phyloP scores from a whole-genome alignment of 2,329 filamentous ascomycete species.

The Chrysoporthe puriensis region DNA sequence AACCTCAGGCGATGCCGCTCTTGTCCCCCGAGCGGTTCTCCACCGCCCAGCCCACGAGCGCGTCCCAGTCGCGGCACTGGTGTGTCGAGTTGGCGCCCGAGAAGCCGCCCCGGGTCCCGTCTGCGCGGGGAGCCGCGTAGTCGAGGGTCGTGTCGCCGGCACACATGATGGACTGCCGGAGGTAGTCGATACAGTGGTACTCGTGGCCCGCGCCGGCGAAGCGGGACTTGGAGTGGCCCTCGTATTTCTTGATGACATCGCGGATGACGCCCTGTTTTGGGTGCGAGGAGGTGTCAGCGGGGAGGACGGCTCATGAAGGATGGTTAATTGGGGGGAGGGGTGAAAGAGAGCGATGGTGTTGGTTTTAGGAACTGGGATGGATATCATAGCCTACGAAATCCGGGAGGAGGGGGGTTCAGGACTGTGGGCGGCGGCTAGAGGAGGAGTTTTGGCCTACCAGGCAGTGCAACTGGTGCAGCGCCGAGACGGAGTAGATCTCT shows the following conservation, averaged over 20 bases:
- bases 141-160: slow-evolving; percentile 26
- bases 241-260: slow-evolving; percentile 28
- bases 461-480: slow-evolving; percentile 26
- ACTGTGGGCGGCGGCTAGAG: not conserved
- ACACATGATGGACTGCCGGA: slow-evolving; percentile 27
- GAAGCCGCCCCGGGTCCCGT: slow-evolving; percentile 23
- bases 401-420: not conserved
- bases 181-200: slow-evolving; percentile 29
- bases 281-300: not conserved
- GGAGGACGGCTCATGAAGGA: not conserved
- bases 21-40: slow-evolving; percentile 27
- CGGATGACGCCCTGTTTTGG: slow-evolving; percentile 25
- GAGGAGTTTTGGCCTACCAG: slow-evolving; percentile 17
- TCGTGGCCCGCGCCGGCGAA: slow-evolving; percentile 26
- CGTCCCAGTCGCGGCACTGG: slow-evolving; percentile 25
- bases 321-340: not conserved
- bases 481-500: slow-evolving; percentile 28
- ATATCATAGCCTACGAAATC: not conserved
- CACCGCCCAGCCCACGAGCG: slow-evolving; percentile 23
- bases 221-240: slow-evolving; percentile 26
- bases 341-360: not conserved
- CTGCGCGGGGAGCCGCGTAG: slow-evolving; percentile 20
- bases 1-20: slow-evolving; percentile 19
- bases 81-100: slow-evolving; percentile 27
- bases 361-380: not conserved